These are phyloP conservation scores for Centella asiatica DNA, from an alignment of 129 eudicot species.

Conservation along the genomic window DNA sequence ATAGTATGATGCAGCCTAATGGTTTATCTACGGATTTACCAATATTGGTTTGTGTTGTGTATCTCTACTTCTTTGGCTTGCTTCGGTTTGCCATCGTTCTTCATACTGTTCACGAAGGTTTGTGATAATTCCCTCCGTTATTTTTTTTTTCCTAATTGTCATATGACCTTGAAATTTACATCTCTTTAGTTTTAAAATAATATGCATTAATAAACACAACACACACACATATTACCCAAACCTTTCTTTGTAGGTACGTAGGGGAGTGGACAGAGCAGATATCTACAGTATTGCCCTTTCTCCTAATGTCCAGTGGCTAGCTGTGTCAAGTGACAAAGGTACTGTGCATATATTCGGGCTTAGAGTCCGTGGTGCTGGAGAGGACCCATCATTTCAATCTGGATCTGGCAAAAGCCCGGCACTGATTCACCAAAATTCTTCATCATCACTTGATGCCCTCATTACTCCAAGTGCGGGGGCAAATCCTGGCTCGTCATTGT, in stretches of 20 bases:
- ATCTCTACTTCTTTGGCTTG: no score
- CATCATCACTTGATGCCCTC: slow-evolving; percentile 74
- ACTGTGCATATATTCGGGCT: slow-evolving; percentile 90
- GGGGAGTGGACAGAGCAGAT: slow-evolving; percentile 89
- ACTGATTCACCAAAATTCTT: slow-evolving; percentile 48
- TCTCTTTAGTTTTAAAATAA: neutral
- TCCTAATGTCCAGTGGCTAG: slow-evolving; percentile 90
- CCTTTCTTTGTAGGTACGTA: slow-evolving; percentile 63
- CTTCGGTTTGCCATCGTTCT: no score
- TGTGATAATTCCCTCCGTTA: no score
- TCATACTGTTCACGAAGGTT: no score
- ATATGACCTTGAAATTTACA: neutral
- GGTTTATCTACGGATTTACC: no score
- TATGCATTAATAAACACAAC: no score
- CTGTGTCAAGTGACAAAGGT: slow-evolving; percentile 95
- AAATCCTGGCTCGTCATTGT: slow-evolving; percentile 81
- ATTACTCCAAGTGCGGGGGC: slow-evolving; percentile 68
- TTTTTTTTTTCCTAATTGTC: no score
- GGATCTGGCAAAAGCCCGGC: slow-evolving; percentile 32
- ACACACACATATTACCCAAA: no score
- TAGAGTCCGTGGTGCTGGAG: slow-evolving; percentile 76
- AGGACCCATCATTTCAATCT: slow-evolving; percentile 46
- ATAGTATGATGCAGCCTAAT: no score
- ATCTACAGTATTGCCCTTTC: slow-evolving; percentile 81
- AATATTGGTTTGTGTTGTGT: no score